Evolutionary conservation across 2,329 filamentous ascomycete species (phyloP), one percentile per base, ranked within the genome.

Genomic region (Diaporthe ampelina): DNA sequence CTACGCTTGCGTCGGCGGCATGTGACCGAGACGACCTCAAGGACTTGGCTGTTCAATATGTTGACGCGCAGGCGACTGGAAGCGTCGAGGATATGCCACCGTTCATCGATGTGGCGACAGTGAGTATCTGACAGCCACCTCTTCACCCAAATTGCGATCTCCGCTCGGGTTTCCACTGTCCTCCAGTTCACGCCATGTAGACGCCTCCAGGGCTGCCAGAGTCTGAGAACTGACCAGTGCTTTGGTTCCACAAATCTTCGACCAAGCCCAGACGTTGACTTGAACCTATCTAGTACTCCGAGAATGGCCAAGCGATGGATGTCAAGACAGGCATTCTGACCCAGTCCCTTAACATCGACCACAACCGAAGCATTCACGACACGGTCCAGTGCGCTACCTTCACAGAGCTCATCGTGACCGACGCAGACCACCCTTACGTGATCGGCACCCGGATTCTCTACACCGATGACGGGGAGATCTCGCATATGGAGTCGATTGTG

Each of bases 361-460:
- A 78, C 76, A 77, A 58, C 67, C 75, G 79, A 45, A 78, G 77
- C 76, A 76, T 76, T 67, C 77, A 80, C 68, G 79, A 80, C 78
- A 80, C 79, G 13, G 77, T 76, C 6, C 73, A 78, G 19, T 80
- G 79, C 72, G 78, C 80, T 26, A 79, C 79, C 32, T 80, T 78
- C 76, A 80, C 80, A 24, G 79, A 81, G 71, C 65, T 80, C 29
- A 77, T 79, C 63, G 78, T 73, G 13, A 73, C 70, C 24, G 74
- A 68, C 21, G n/a, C 67, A 7, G 61, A 54, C 71, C 68, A 78
- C 75, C 74, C 78, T 69, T 77, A 75, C 21, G 75, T 81, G 13
- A 81, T 80, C 48, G 79, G 80, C 37, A 82, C 81, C 58, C 79
- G 81, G 15, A 81, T 82, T 40, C 58, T 80, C 24, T 77, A 81